phyloP scores from a whole-genome alignment of 768 basidiomycete genomes.

The Auricularia heimuer region DNA sequence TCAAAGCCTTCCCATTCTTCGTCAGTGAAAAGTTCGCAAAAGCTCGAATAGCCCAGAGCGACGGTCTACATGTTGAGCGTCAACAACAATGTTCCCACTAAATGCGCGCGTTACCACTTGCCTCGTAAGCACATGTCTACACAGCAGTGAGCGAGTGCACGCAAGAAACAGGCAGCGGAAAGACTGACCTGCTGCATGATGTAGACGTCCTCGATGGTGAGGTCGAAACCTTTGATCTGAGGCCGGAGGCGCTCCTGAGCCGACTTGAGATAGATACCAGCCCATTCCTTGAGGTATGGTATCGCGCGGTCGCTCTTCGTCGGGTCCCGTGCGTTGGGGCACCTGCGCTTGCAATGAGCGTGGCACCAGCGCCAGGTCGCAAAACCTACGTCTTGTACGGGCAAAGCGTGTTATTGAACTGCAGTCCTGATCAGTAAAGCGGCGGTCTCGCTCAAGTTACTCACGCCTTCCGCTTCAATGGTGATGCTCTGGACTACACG shows the following conservation, averaged over 20 bases:
- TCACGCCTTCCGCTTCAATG: conserved; percentile 27
- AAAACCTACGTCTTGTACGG: conserved; percentile 62
- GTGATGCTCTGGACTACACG: conserved; percentile 26
- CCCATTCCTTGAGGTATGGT: conserved; percentile 57
- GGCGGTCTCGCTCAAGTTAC: conserved; percentile 1
- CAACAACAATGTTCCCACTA: conserved; percentile 4
- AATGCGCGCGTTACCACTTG: conserved; percentile 23
- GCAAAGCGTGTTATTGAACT: conserved; percentile 80
- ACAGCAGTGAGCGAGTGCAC: background rate
- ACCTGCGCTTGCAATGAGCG: conserved; percentile 25
- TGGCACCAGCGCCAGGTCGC: background rate
- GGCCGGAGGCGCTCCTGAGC: conserved; percentile 52
- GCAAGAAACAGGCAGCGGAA: background rate
- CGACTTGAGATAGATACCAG: conserved; percentile 55
- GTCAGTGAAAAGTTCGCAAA: conserved; percentile 82
- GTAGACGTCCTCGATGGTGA: conserved; percentile 62
- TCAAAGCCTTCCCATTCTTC: conserved; percentile 92
- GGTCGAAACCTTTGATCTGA: conserved; percentile 48
- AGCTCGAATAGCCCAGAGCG: conserved; percentile 81
- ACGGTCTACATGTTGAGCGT: conserved; percentile 51
- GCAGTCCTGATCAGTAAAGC: background rate
- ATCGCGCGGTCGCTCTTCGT: conserved; percentile 47
- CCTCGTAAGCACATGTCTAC: conserved; percentile 68
- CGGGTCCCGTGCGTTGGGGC: conserved; percentile 46
- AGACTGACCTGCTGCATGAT: conserved; percentile 52